Evolutionary conservation across 2,329 filamentous ascomycete genomes (phyloP), one percentile per base, ranked within the genome.

Genomic region (Ceratocystis huliohia): DNA sequence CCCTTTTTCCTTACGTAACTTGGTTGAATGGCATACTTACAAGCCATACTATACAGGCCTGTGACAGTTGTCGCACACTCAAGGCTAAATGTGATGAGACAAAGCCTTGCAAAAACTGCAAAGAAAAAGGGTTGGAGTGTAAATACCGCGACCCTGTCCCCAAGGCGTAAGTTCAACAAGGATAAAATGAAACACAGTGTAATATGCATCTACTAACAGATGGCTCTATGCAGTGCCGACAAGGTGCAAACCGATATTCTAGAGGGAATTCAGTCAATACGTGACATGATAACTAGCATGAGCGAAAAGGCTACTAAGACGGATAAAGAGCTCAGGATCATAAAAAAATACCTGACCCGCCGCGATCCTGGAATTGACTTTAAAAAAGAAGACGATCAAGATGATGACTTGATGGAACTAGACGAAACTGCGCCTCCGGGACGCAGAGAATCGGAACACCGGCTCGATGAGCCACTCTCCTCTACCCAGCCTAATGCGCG

Each of bases 11-110:
- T 13, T 15, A 15, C 15, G 10, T 41, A 41, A 41, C 3, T 41
- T 41, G 10, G 3, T 41, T 13, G 37, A 41, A 41, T 41, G 37
- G 10, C 13, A 44, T 37, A 56, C n/a, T 72, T 68, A 73, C 67
- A 20, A 17, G n/a, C 15, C 25, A 37, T 25, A 44, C 28, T 44
- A 46, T n/a, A 56, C 71, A 96, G 87, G 94, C 94, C 46, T 99
- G 94, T 75, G 91, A 96, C 72, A 89, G 88, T 74, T 96, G 91
- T 76, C 86, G 91, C 67, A 83, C 88, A 68, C 82, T 93, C 48
- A 96, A 96, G 75, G 91, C 91, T 15, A 96, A 96, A 76, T 96
- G 91, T 74, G 91, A 96, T 72, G 91, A 96, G 78, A 86, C 86
- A 10, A 86, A 88, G 70, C 91, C 88, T 1, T 88, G 88, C 71